Percentiles rank a stretch among this genome's conserved stretches.
phyloP scores from a whole-genome alignment of 495 filamentous ascomycete genomes.

The Hyaloscypha hepaticicola region DNA sequence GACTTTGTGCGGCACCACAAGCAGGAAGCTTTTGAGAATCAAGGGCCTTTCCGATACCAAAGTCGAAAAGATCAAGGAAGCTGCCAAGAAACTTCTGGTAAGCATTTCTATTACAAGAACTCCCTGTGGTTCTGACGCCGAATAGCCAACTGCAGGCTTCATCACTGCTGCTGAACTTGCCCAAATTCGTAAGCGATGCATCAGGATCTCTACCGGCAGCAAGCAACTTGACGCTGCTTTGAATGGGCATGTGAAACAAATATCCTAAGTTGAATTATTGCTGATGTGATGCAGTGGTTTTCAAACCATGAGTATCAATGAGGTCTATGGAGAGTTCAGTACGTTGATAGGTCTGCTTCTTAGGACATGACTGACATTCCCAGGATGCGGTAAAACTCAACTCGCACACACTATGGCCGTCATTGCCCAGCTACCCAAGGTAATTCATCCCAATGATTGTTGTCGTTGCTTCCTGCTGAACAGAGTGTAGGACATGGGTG shows the following conservation, averaged over 20 bases:
- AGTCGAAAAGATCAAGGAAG: constrained; percentile 81
- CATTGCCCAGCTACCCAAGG: constrained; percentile 55
- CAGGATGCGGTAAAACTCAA: constrained; percentile 72
- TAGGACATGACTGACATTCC: not conserved
- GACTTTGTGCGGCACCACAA: constrained; percentile 66
- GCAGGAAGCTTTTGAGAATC: constrained; percentile 67
- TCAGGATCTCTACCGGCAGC: constrained; percentile 71
- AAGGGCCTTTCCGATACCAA: constrained; percentile 81
- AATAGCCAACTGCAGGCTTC: constrained; percentile 67
- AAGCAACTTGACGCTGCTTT: constrained; percentile 75
- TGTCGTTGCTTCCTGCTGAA: constrained; percentile 5
- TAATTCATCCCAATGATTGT: not conserved
- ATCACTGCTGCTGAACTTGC: constrained; percentile 72
- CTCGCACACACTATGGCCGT: constrained; percentile 69
- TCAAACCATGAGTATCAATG: constrained; percentile 78
- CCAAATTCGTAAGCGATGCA: constrained; percentile 65
- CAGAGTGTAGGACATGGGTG: constrained; percentile 58
- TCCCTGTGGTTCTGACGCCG: constrained; percentile 12
- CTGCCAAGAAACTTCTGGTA: constrained; percentile 69
- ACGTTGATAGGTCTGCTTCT: constrained; percentile 19
- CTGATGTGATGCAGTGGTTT: constrained; percentile 55
- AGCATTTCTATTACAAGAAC: constrained; percentile 15
- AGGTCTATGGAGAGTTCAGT: constrained; percentile 74
- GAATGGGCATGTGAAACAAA: constrained; percentile 50
- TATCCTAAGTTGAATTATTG: not conserved